These are phyloP conservation scores for Solanum hybrid DNA, from an alignment of 305 asterid species.

Conservation along the genomic window DNA sequence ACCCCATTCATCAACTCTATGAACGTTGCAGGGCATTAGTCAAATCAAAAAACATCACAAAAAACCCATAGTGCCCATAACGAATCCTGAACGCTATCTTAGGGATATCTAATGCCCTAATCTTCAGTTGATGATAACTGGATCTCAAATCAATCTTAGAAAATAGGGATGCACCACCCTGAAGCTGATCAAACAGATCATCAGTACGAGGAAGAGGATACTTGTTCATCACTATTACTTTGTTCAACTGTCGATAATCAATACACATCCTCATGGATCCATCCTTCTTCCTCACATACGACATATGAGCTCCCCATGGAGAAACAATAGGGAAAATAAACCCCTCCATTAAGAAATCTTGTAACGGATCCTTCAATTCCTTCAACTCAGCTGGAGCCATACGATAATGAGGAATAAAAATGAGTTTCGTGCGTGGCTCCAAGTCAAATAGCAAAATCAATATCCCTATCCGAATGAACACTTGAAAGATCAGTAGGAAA, in stretches of 20 bases:
- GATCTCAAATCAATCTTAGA: background rate
- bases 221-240: background rate
- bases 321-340: too few relatives aligned
- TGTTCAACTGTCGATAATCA: background rate
- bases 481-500: background rate
- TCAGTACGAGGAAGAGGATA: background rate
- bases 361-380: background rate
- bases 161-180: background rate
- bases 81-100: background rate
- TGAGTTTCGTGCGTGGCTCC: background rate
- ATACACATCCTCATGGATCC: background rate
- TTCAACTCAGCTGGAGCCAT: background rate
- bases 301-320: background rate
- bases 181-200: background rate
- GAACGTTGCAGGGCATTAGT: background rate
- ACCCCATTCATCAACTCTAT: background rate
- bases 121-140: background rate
- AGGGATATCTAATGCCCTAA: background rate
- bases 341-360: background rate
- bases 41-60: background rate
- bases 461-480: background rate
- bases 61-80: background rate
- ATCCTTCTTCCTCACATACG: background rate
- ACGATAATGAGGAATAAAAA: background rate
- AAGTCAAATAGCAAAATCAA: background rate